Evolutionary conservation across 2,329 filamentous ascomycete genomes (phyloP), one percentile per base, ranked within the genome.

Genomic region (Chaetothyriales sp.): DNA sequence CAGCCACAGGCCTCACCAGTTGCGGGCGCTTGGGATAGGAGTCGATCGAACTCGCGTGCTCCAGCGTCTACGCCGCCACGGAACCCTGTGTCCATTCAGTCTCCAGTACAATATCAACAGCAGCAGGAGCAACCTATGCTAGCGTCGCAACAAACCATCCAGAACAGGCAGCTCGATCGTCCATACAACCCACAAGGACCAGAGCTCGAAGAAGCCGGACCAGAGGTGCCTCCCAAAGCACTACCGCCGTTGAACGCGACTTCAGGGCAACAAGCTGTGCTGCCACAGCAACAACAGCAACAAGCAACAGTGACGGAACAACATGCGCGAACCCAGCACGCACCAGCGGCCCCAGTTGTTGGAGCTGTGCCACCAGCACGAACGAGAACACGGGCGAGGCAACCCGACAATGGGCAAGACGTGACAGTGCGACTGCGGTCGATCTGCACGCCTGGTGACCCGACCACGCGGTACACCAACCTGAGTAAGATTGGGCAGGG

Each of bases 401-500:
- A 81, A 43, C 80, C 88, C 46, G 93, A 84, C 65, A 86, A 79
- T 58, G 81, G 78, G 45, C 76, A 86, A 51, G 90, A 98, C 63
- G 85, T 98, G 50, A 77, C 93, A 42, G 78, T 80, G 18, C 81
- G 86, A 18, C 75, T 98, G 49, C 86, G 88, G 66, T 80, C 85
- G 28, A 96, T 98, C 57, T 96, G 92, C 66, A 89, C 82, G 19
- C 81, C 87, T 49, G 86, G 85, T 46, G 90, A 98, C 63, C 92
- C 92, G 2, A 86, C 86, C 22, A 81, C 85, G 50, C 82, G 90
- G 57, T 98, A 95, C 69, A 80, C 83, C 51, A 82, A 83, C 51
- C 79, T 96, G 60, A 89, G 81, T 64, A 96, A 96, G 72, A 96
- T 98, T 64, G 92, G 92, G 0, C 92, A 98, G 68, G 92, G 92